Conservation (phyloP, 1,139 yeast species). For the Magnusiomyces ingens region DNA sequence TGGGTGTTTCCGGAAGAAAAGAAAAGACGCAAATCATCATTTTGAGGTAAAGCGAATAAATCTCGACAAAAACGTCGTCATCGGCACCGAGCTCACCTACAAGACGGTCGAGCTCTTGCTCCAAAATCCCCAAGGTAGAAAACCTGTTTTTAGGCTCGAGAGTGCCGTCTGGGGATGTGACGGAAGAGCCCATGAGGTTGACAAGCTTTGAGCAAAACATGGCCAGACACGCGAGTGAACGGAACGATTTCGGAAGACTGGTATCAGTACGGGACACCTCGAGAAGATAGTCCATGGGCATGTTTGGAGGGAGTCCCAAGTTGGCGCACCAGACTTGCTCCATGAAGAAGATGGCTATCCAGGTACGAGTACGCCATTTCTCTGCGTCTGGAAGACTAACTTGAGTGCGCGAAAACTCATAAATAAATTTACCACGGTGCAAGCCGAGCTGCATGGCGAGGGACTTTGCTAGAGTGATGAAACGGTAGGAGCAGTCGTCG, state of each 20-base stretch:
- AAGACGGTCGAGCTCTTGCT: conserved; percentile 68
- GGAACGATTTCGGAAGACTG: conserved; percentile 58
- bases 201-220: conserved; percentile 81
- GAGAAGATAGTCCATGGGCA: conserved; percentile 74
- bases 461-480: conserved; percentile 79
- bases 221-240: conserved; percentile 66
- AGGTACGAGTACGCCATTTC: conserved; percentile 88
- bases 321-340: conserved; percentile 91
- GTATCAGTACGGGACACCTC: conserved; percentile 72
- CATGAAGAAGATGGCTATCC: conserved; percentile 82
- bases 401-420: conserved; percentile 86
- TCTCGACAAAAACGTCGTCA: conserved; percentile 51
- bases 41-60: conserved; percentile 70
- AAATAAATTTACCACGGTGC: conserved; percentile 86
- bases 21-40: conserved; percentile 85
- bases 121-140: conserved; percentile 66
- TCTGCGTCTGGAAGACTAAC: conserved; percentile 86
- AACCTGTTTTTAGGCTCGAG: conserved; percentile 81
- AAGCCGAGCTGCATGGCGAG: conserved; percentile 84
- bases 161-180: conserved; percentile 84
- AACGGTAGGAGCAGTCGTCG: conserved; percentile 87
- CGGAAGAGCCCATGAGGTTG: conserved; percentile 81
- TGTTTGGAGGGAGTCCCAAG: conserved; percentile 80
- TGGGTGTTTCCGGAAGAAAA: conserved; percentile 84
- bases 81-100: conserved; percentile 56